Evolutionary conservation across 2,329 filamentous ascomycete genomes (phyloP).

Genomic region (Clarireedia sp.): DNA sequence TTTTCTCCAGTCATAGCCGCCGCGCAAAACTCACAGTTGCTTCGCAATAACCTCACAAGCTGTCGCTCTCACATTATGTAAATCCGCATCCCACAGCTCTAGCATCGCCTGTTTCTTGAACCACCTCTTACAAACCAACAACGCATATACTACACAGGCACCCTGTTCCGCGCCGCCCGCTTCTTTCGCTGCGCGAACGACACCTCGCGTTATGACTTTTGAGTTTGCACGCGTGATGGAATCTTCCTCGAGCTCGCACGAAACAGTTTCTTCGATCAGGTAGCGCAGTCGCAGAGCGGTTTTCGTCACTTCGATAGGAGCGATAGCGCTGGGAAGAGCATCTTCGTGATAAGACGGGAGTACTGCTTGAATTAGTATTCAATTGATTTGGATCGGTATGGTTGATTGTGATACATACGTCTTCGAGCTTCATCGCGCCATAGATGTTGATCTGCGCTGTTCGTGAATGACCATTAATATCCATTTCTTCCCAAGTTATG

Average conservation of each 20-base stretch:
- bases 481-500: background rate
- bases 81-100: conserved; percentile 87
- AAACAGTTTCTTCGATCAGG: conserved; percentile 80
- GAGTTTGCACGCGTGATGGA: conserved; percentile 75
- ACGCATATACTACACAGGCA: conserved; percentile 57
- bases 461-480: background rate
- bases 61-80: conserved; percentile 69
- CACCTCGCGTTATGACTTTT: conserved; percentile 70
- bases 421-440: conserved; percentile 26
- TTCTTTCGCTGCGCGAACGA: conserved; percentile 71
- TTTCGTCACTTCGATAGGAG: conserved; percentile 76
- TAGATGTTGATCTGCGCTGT: conserved; percentile 15
- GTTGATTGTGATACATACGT: conserved; percentile 13
- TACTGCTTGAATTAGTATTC: conserved; percentile 40
- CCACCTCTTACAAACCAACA: conserved; percentile 45
- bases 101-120: conserved; percentile 70
- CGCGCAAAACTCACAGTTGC: conserved; percentile 41
- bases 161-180: conserved; percentile 69
- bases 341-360: conserved; percentile 56
- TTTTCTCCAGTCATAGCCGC: background rate
- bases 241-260: conserved; percentile 76
- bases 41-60: conserved; percentile 94
- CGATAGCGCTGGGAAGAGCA: conserved; percentile 56
- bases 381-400: background rate
- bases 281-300: conserved; percentile 84